A percentile compares a stretch with the other conserved stretches of the same genome.
phyloP scores from a whole-genome alignment of 2,329 filamentous ascomycete species.

The Clonostachys rosea region DNA sequence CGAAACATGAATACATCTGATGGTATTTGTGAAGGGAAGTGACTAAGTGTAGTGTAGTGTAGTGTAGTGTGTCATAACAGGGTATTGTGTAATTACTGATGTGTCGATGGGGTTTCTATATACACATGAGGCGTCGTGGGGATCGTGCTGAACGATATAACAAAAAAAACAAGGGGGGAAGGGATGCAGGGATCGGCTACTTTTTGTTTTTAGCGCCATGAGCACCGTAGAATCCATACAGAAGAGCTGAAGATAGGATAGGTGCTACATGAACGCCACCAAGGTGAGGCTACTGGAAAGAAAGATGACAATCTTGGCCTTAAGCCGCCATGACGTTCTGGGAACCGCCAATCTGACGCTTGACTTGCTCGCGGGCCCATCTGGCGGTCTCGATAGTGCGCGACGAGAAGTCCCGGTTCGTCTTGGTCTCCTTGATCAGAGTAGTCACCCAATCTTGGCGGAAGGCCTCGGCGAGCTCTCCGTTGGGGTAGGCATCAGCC shows the following conservation, averaged over 20 bases:
- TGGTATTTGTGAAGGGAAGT: constrained; percentile 3
- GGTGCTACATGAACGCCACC: neutral
- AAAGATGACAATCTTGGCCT: neutral
- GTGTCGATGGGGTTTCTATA: constrained; percentile 28
- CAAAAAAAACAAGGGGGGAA: constrained; percentile 4
- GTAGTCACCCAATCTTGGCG: constrained; percentile 84
- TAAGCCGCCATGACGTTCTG: constrained; percentile 38
- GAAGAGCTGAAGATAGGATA: neutral
- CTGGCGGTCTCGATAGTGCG: constrained; percentile 92
- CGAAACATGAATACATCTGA: neutral
- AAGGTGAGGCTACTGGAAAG: neutral
- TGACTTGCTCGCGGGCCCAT: constrained; percentile 97
- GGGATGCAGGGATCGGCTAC: constrained; percentile 1
- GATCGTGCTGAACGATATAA: constrained; percentile 13
- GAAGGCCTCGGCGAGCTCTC: constrained; percentile 80
- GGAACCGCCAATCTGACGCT: constrained; percentile 69
- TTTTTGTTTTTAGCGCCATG: neutral
- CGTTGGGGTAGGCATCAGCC: constrained; percentile 87
- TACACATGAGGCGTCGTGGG: constrained; percentile 29
- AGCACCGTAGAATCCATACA: too few species aligned
- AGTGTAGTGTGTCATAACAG: constrained; percentile 20
- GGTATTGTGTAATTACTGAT: constrained; percentile 31
- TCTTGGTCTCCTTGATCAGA: constrained; percentile 88
- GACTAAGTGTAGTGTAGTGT: constrained; percentile 6
- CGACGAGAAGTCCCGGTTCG: constrained; percentile 78